phyloP scores from a whole-genome alignment of 2,329 filamentous ascomycete species.

The Alternaria postmessia region DNA sequence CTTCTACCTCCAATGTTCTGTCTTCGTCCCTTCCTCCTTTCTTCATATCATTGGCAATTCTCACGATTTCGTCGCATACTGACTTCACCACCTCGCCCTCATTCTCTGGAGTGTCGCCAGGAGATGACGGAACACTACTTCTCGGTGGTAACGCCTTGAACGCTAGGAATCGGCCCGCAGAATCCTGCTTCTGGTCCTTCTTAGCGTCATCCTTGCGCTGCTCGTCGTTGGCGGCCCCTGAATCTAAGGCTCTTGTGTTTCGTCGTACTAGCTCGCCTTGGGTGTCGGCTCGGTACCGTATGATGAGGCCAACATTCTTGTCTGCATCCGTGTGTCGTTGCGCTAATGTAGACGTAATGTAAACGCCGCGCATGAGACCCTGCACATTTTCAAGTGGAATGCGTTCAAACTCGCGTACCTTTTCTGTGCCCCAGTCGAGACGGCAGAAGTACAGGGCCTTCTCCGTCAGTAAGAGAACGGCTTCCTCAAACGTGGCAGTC shows the following conservation, averaged over 20 bases:
- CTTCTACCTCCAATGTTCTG: conserved; percentile 55
- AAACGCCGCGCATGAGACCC: conserved; percentile 80
- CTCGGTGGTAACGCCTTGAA: conserved; percentile 64
- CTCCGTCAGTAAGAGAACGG: conserved; percentile 86
- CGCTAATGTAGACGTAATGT: conserved; percentile 88
- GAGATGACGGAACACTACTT: conserved; percentile 47
- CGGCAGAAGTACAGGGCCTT: conserved; percentile 85
- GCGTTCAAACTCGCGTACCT: conserved; percentile 89
- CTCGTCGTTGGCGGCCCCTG: conserved; percentile 50
- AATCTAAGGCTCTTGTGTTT: conserved; percentile 80
- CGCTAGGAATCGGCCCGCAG: conserved; percentile 54
- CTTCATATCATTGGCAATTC: conserved; percentile 65
- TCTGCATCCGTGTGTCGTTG: conserved; percentile 76
- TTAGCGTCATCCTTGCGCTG: conserved; percentile 16
- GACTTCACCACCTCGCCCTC: conserved; percentile 66
- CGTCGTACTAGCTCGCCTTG: conserved; percentile 76
- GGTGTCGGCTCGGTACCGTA: conserved; percentile 77
- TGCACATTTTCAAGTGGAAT: conserved; percentile 78
- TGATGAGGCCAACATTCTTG: conserved; percentile 83
- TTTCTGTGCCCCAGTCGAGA: conserved; percentile 95
- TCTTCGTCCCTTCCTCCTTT: conserved; percentile 52
- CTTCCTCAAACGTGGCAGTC: conserved; percentile 81
- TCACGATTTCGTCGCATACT: conserved; percentile 80
- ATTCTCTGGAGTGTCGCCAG: conserved; percentile 44
- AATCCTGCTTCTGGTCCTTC: conserved; percentile 31